A percentile compares a stretch with the other conserved stretches of the same genome.
These are phyloP conservation scores for Neovahlkampfia damariscottae DNA, from an alignment of 78 protist genomes.

Conservation along the genomic window DNA sequence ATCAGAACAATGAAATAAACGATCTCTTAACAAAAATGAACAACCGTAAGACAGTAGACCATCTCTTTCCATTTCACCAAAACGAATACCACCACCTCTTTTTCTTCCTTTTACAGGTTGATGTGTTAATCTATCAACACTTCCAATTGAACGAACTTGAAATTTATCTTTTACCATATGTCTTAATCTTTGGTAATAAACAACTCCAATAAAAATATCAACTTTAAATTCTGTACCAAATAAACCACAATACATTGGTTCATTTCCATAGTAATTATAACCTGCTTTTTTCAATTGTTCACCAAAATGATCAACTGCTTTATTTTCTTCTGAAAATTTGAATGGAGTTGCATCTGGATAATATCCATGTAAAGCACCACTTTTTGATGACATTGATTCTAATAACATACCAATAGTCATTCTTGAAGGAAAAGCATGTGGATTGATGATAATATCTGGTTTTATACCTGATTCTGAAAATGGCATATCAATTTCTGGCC, in stretches of 20 bases:
- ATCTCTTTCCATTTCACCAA: slow-evolving; percentile 99
- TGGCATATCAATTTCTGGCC: slow-evolving; percentile 90
- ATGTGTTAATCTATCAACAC: slow-evolving; percentile 63
- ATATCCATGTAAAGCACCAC: slow-evolving; percentile 76
- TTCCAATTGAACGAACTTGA: slow-evolving; percentile 95
- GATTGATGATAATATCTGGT: slow-evolving; percentile 97
- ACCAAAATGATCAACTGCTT: slow-evolving; percentile 81
- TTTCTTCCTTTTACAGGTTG: slow-evolving; percentile 95
- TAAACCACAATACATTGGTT: slow-evolving; percentile 77
- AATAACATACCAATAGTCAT: slow-evolving; percentile 99
- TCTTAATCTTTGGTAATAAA: slow-evolving; percentile 96
- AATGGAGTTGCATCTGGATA: slow-evolving; percentile 77
- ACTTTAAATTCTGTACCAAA: slow-evolving; percentile 73
- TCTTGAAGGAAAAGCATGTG: slow-evolving; percentile 98
- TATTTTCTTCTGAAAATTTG: slow-evolving; percentile 48
- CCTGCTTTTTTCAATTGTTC: slow-evolving; percentile 79
- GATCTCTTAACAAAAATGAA: slow-evolving; percentile 76
- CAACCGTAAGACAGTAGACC: slow-evolving; percentile 91
- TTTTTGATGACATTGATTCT: slow-evolving; percentile 89
- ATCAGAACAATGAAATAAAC: slow-evolving; percentile 81
- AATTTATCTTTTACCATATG: slow-evolving; percentile 97
- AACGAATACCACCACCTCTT: slow-evolving; percentile 88
- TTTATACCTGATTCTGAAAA: slow-evolving; percentile 88
- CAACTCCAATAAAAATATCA: slow-evolving; percentile 86
- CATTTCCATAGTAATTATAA: slow-evolving; percentile 78